phyloP scores from a whole-genome alignment of 805 yeast species.

The Yamadazyma insecticola region DNA sequence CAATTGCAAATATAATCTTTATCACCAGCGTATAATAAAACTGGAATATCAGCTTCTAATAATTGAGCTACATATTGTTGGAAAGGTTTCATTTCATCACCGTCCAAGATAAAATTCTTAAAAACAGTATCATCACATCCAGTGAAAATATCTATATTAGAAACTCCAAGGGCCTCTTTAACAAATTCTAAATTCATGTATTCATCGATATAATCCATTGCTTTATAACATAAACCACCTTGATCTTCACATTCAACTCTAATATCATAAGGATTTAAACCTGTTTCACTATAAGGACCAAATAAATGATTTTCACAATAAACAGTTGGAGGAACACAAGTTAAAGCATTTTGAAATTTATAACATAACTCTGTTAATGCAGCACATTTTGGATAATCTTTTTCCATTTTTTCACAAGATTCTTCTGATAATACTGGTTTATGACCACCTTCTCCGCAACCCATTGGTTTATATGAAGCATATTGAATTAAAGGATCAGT shows the following conservation, averaged over 20 bases:
- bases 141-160: constrained; percentile 43
- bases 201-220: constrained; percentile 43
- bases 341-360: constrained; percentile 23
- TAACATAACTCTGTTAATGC: constrained; percentile 28
- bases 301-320: constrained; percentile 25
- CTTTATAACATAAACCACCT: constrained; percentile 50
- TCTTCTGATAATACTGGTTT: constrained; percentile 30
- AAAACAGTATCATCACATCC: constrained; percentile 47
- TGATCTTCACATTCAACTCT: constrained; percentile 47
- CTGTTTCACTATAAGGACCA: constrained; percentile 39
- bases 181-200: constrained; percentile 53
- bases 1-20: constrained; percentile 44
- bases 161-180: constrained; percentile 55
- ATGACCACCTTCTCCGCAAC: constrained; percentile 42
- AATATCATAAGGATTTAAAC: constrained; percentile 62
- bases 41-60: constrained; percentile 36
- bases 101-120: constrained; percentile 48
- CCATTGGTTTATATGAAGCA: constrained; percentile 40
- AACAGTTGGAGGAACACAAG: constrained; percentile 38
- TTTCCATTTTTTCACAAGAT: constrained; percentile 30
- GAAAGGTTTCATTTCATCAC: constrained; percentile 68
- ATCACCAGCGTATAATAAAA: constrained; percentile 42
- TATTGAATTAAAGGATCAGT: constrained; percentile 40
- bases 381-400: constrained; percentile 31
- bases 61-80: constrained; percentile 54